Base-by-base conservation (phyloP, 2,329 filamentous ascomycete species). In the Epichloe amarillans region DNA sequence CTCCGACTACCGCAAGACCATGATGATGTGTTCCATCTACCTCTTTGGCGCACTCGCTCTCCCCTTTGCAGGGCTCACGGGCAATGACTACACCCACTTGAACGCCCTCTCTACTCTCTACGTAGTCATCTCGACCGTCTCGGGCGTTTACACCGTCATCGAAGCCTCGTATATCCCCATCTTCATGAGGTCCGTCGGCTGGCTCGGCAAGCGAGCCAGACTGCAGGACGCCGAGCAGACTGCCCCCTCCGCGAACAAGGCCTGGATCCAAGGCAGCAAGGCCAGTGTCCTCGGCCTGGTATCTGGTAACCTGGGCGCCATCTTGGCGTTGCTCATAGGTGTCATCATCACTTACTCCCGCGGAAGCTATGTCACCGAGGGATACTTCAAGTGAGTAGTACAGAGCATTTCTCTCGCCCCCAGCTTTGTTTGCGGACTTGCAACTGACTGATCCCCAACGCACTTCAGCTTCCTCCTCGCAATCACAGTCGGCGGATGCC, bases 1-100 rank as follows among this genome's bases (percentile, higher is more conserved):
- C 51, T 57, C 55, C 10, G 49, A 55, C 47, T 55, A 57, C 43
- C 55, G 55, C 39, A 57, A 57, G 49, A 50, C 47, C 12, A 57
- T 57, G 55, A 57, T 57, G 55, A 56, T 57, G 55, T 42, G 49
- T 15, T 57, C 55, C 21, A 57, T 57, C 12, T 57, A 57, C 45
- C 54, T 57, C 37, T 57, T 55, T 26, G 55, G 55, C 12, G 36
- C 51, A 3, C 51, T 57, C 30, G 55, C 55, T 14, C 49, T 57
- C 7, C 55, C 55, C 17, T 57, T 57, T 39, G 55, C 54, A 7
- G 55, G 55, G 1, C 47, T 57, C 2, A 53, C 55, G 5, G 49
- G 47, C 15, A 54, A 53, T 14, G 50, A 54, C 11, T 57, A 57
- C 50, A 41, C 30, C 26, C 50, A 54, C 15, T 49, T 57, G 33